These are phyloP conservation scores for Curvularia eragrostidis DNA, from an alignment of 2,329 filamentous ascomycete species.

Conservation along the genomic window DNA sequence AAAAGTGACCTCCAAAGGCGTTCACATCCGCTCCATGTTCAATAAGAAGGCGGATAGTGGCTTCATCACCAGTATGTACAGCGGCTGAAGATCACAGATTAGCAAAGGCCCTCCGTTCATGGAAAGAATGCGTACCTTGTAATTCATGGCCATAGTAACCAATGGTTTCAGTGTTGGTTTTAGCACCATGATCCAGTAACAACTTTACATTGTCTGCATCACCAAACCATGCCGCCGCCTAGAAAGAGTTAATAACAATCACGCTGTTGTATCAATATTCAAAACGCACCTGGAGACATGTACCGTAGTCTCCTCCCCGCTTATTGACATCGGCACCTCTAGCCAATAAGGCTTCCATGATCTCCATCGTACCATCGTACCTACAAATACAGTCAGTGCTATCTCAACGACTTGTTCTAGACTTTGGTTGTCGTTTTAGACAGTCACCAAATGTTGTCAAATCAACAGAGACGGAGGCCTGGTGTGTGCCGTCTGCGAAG, in stretches of 20 bases:
- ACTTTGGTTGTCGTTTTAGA: not conserved
- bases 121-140: slow-evolving; percentile 11
- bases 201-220: slow-evolving; percentile 29
- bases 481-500: too few species aligned
- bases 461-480: too few species aligned
- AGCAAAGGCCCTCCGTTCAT: not conserved
- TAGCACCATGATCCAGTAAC: slow-evolving; percentile 30
- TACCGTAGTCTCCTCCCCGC: slow-evolving; percentile 30
- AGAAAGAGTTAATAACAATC: not conserved
- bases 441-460: not conserved
- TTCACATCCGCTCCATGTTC: slow-evolving; percentile 30
- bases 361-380: slow-evolving; percentile 30
- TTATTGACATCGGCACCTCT: slow-evolving; percentile 33
- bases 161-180: slow-evolving; percentile 27
- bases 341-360: slow-evolving; percentile 27
- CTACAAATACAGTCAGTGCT: not conserved
- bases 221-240: slow-evolving; percentile 21
- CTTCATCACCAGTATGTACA: slow-evolving; percentile 22
- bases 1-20: slow-evolving; percentile 24
- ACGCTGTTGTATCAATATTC: not conserved
- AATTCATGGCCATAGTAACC: slow-evolving; percentile 30
- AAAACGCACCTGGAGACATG: slow-evolving; percentile 21
- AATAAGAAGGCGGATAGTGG: slow-evolving; percentile 28
- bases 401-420: not conserved
- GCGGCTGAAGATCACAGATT: slow-evolving; percentile 11